phyloP scores from a whole-genome alignment of 2,329 filamentous ascomycete species.

The Macrophomina pseudophaseolina region DNA sequence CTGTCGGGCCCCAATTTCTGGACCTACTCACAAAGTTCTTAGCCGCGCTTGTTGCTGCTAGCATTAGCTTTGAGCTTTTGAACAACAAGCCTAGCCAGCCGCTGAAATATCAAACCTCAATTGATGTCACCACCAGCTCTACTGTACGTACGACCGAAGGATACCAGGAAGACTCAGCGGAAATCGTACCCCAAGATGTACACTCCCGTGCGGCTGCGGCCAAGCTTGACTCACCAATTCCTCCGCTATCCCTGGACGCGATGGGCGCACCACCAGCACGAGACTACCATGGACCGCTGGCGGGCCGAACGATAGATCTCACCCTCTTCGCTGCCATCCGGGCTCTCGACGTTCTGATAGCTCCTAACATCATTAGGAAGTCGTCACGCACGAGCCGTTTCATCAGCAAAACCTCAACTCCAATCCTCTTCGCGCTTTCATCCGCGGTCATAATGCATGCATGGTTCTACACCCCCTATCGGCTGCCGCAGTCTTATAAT shows the following conservation, averaged over 20 bases:
- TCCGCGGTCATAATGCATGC: slow-evolving; percentile 84
- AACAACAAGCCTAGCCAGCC: slow-evolving; percentile 44
- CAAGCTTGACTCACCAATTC: slow-evolving; percentile 3
- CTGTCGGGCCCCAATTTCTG: not conserved
- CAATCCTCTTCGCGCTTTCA: slow-evolving; percentile 72
- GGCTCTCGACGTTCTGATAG: slow-evolving; percentile 73
- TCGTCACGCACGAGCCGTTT: slow-evolving; percentile 58
- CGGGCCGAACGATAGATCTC: slow-evolving; percentile 79
- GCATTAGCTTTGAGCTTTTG: slow-evolving; percentile 54
- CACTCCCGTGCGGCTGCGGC: not conserved
- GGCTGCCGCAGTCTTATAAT: slow-evolving; percentile 74
- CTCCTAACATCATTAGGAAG: slow-evolving; percentile 40
- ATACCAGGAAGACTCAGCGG: not conserved
- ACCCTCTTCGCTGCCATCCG: slow-evolving; percentile 78
- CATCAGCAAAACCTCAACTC: slow-evolving; percentile 39
- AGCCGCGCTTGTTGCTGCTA: slow-evolving; percentile 55
- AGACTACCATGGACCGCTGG: slow-evolving; percentile 43
- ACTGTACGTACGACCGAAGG: not conserved
- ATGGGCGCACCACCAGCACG: slow-evolving; percentile 31
- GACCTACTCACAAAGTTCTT: slow-evolving; percentile 38
- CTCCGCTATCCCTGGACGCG: slow-evolving; percentile 18
- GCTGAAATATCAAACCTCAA: not conserved
- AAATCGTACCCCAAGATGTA: not conserved
- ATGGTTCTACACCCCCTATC: slow-evolving; percentile 78
- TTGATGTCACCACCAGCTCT: not conserved